Conservation (phyloP, 345 rosid genomes). For the Reutealis trisperma region DNA sequence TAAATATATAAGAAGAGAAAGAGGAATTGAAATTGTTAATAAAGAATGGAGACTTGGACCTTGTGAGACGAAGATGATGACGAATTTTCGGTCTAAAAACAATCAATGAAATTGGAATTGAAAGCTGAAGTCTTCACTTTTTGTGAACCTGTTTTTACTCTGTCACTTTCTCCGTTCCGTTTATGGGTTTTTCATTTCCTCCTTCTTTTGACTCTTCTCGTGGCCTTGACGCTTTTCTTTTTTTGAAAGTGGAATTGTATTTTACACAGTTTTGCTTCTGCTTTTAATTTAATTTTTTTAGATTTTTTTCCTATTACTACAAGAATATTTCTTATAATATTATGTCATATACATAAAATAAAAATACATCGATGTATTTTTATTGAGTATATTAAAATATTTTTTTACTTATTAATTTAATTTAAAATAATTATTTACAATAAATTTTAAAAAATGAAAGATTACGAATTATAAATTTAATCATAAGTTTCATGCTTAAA, state of each 20-base stretch:
- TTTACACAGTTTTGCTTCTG: background rate
- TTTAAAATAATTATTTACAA: no score
- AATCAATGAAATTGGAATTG: background rate
- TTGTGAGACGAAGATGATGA: constrained; percentile 26
- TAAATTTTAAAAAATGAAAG: no score
- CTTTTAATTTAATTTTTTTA: no score
- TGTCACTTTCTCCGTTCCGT: background rate
- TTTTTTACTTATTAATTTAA: no score
- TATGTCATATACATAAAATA: no score
- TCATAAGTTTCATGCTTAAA: no score
- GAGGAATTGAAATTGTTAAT: background rate
- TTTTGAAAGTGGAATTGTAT: constrained; percentile 4
- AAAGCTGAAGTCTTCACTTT: background rate
- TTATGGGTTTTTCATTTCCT: background rate
- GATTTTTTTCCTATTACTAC: no score
- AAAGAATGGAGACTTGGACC: background rate
- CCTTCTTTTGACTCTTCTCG: constrained; percentile 15
- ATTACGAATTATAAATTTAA: no score
- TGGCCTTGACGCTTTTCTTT: background rate
- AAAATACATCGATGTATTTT: no score
- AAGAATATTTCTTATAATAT: no score
- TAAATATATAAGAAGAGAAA: background rate
- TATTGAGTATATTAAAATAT: no score
- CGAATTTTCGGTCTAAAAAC: constrained; percentile 22
- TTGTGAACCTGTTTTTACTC: background rate